Evolutionary conservation across 129 eudicot genomes (phyloP), one percentile per base, ranked within the genome.

Genomic region (Centella asiatica): DNA sequence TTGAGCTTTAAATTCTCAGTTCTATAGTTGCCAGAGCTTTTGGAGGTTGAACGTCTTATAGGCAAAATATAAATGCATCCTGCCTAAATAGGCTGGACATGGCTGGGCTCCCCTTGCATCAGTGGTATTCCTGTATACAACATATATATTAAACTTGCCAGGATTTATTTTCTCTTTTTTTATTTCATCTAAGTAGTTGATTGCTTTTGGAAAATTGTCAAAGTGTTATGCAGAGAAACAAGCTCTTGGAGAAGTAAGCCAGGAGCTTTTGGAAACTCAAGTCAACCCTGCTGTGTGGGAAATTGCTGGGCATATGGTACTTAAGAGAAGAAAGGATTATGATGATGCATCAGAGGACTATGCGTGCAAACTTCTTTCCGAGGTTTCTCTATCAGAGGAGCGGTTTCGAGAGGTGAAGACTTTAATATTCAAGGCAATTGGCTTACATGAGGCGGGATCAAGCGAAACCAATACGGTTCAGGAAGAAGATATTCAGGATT

Each of bases 271-370:
- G 25, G 95, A 92, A 66, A 87, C 98, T 39, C 98, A 92, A 73
- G 98, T 92, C 71, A 92, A 92, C 61, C 98, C 98, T 2, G 98
- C 98, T 6, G 98, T 87, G 42, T 92, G 98, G 98, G 98, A 92
- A 73, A 92, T 92, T 57, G 87, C 96, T 20, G 98, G 98, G 34
- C 98, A 92, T 66, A 92, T 92, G 86, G 98, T 82, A 31, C 64
- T 92, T 74, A 92, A 92, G 76, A 66, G 98, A 57, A 87, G 75
- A 69, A 50, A 87, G 67, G 98, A 92, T 67, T 92, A 77, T 18
- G 83, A 87, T 12, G 95, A 74, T 66, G 98, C 96, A 19, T 77
- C 88, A 0, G 95, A 92, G 77, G 95, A 60, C 45, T 87, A 92
- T 50, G 98, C 98, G 8, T 92, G 98, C 95, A 82, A 84, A 77